A percentile compares a stretch with the other conserved stretches of the same genome.
phyloP scores from a whole-genome alignment of 2,329 filamentous ascomycete species.

The Trichoderma sp. region DNA sequence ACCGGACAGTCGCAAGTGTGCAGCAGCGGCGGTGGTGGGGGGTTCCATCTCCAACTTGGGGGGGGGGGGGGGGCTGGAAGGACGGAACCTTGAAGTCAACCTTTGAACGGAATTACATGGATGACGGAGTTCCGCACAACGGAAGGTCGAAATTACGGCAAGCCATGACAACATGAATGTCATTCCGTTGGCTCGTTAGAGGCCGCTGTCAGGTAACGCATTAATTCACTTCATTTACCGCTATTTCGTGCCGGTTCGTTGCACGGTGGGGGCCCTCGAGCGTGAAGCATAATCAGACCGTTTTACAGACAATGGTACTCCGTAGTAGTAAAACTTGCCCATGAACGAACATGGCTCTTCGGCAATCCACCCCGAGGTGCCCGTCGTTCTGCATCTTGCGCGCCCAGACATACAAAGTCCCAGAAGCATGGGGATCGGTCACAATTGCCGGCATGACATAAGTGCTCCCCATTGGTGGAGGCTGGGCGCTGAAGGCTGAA shows the following conservation, averaged over 20 bases:
- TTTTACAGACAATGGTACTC: neutral
- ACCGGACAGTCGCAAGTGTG: neutral
- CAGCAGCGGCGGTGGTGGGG: neutral
- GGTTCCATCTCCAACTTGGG: neutral
- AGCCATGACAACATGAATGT: neutral
- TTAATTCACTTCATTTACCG: neutral
- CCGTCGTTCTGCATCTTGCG: neutral
- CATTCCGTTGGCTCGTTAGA: neutral
- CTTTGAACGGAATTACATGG: neutral
- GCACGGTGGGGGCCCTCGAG: neutral
- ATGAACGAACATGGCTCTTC: neutral
- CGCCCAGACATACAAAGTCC: neutral
- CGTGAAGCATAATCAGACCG: neutral
- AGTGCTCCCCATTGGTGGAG: neutral
- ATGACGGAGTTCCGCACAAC: neutral
- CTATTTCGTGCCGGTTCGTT: neutral
- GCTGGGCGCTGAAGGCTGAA: neutral
- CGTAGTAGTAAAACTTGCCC: too few species aligned
- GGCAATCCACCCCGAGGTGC: neutral
- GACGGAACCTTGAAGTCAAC: neutral
- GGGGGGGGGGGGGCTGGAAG: neutral
- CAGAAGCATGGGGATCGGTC: neutral
- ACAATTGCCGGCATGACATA: neutral
- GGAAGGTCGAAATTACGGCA: neutral
- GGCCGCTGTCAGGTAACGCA: neutral